Evolutionary conservation across 208 protist species (phyloP), one percentile per base, ranked within the genome.

Genomic region (Vickermania ingenoplastis): DNA sequence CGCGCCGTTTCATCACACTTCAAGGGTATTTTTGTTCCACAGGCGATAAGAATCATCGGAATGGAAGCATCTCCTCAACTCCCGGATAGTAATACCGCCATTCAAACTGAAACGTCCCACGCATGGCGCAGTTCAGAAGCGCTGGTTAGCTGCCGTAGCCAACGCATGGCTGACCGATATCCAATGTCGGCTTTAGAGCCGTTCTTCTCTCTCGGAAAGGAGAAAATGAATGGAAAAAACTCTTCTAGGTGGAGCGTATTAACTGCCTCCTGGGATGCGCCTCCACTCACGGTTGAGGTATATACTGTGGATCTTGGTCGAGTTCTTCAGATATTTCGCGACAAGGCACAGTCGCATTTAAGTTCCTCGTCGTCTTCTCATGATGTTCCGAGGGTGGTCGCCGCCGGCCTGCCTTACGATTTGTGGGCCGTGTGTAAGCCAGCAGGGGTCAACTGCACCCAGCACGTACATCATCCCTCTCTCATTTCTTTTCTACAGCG

Each of bases 341-440:
- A 54, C 5, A 26, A 54, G 24, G 50, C 13, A 13, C 11, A 26
- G 50, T 54, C 11, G 22, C 22, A 5, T 28, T 54, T 17, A 25
- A 25, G 21, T 28, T 25, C 50, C 13, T 27, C 50, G 24, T 26
- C n/a, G n/a, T n/a, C n/a, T n/a, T n/a, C n/a, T n/a, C 50, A 54
- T 25, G 7, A 54, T 27, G 21, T 13, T 11, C 59, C 63, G 21
- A 31, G 3, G n/a, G 50, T 75, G 41, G 69, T 80, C 1, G 69
- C 68, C 13, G 57, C 53, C 31, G 28, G 63, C 36, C 58, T 92
- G 23, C 81, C 81, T 27, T 74, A 79, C 67, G 81, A 77, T 1
- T 65, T 89, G 30, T 45, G 64, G 21, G 85, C 74, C 1, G 69
- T 92, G n/a, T 62, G 67, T 65, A 92, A 92, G 65, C 79, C 85